Evolutionary conservation across 1,284 basidiomycete genomes (phyloP).

Genomic region (Trametes versicolor): DNA sequence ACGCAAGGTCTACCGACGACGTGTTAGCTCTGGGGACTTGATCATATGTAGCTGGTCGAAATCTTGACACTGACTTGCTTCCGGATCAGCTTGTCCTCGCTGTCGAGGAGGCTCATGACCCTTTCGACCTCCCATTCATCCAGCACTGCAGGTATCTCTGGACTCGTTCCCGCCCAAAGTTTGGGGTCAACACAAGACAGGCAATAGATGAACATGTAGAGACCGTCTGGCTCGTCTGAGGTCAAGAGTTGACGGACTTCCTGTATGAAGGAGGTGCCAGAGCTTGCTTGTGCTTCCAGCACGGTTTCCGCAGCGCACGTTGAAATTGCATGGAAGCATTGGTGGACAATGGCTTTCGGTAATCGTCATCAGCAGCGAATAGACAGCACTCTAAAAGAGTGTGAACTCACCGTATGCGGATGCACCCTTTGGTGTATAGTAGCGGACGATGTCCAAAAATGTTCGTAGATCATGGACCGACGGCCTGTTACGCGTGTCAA

Average conservation of each 20-base stretch:
- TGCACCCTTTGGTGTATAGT: slow-evolving; percentile 13
- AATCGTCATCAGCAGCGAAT: background rate
- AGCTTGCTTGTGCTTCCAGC: slow-evolving; percentile 35
- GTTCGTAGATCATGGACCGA: slow-evolving; percentile 45
- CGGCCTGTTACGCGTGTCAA: slow-evolving; percentile 29
- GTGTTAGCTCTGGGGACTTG: slow-evolving; percentile 19
- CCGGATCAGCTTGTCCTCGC: slow-evolving; percentile 65
- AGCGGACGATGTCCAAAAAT: slow-evolving; percentile 51
- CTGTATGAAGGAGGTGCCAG: slow-evolving; percentile 50
- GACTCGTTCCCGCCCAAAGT: slow-evolving; percentile 72
- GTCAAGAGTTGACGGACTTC: slow-evolving; percentile 65
- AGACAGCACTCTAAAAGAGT: background rate
- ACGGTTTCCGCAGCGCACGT: slow-evolving; percentile 45
- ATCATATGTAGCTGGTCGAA: too few species aligned
- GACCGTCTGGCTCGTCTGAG: slow-evolving; percentile 65
- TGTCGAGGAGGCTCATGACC: slow-evolving; percentile 71
- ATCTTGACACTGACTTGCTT: slow-evolving; percentile 53
- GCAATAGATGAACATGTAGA: slow-evolving; percentile 72
- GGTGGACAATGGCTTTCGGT: slow-evolving; percentile 35
- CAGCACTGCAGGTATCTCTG: slow-evolving; percentile 58
- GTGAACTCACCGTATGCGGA: slow-evolving; percentile 27
- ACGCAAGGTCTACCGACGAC: slow-evolving; percentile 59
- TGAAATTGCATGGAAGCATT: slow-evolving; percentile 61
- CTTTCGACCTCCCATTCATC: slow-evolving; percentile 75
- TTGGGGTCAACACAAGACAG: slow-evolving; percentile 63